Percentiles rank a stretch among this genome's conserved stretches.
Conservation (phyloP, 495 filamentous ascomycete species). For the Lepraria neglecta region DNA sequence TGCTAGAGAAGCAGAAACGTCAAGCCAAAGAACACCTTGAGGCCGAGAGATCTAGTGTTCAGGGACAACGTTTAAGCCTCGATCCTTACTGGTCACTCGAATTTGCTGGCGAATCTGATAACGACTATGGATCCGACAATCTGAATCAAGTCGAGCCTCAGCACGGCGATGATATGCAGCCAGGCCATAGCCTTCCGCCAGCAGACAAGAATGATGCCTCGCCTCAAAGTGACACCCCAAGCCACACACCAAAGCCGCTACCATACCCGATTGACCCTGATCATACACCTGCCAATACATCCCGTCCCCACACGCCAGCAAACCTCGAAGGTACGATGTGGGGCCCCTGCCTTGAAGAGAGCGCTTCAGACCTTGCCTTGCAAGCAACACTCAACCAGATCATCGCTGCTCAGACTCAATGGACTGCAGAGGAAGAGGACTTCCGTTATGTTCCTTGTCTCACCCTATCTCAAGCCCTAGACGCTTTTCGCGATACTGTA, state of each 20-base stretch:
- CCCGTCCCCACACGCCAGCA: constrained; percentile 20
- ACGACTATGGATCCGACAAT: constrained; percentile 44
- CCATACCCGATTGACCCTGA: not conserved
- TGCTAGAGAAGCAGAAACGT: constrained; percentile 25
- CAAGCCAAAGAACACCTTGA: constrained; percentile 7
- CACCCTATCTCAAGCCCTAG: constrained; percentile 76
- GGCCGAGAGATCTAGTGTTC: not conserved
- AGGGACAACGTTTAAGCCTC: not conserved
- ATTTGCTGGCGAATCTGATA: constrained; percentile 62
- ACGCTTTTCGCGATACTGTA: constrained; percentile 86
- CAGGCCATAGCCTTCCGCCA: not conserved
- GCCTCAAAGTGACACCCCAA: constrained; percentile 20
- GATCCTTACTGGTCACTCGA: constrained; percentile 66
- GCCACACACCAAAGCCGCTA: constrained; percentile 22
- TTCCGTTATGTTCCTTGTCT: constrained; percentile 86
- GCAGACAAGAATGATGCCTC: constrained; percentile 8
- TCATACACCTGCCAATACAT: constrained; percentile 11
- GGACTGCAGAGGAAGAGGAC: constrained; percentile 59
- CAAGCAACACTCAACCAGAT: constrained; percentile 44
- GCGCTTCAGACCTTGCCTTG: constrained; percentile 29
- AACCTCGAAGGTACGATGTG: constrained; percentile 67
- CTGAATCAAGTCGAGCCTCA: constrained; percentile 34
- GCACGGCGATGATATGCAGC: constrained; percentile 6
- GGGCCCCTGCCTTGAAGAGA: constrained; percentile 54
- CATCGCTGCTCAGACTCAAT: constrained; percentile 45